Percentiles rank a stretch among this genome's conserved stretches.
Evolutionary conservation across 257 asterid genomes (phyloP).

Genomic region (Solanum microdontum): DNA sequence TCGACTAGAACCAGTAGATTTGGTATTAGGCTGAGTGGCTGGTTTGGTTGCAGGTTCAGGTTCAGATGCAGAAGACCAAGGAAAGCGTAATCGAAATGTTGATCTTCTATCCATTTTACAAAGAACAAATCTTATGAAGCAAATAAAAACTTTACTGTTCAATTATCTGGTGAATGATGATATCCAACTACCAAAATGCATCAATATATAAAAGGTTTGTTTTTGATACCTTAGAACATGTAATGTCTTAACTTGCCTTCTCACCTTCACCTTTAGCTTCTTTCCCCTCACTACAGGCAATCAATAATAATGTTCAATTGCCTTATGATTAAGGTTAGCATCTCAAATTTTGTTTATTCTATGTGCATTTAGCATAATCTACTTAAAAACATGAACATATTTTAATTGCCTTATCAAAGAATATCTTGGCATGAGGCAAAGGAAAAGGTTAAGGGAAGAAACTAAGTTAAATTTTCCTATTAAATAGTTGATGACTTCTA

Average conservation of each 20-base stretch:
- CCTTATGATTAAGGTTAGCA: not conserved
- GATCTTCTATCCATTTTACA: constrained; percentile 41
- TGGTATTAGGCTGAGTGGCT: constrained; percentile 1
- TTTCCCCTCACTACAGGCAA: not conserved
- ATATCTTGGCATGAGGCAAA: not conserved
- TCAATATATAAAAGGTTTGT: constrained; percentile 2
- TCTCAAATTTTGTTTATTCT: not conserved
- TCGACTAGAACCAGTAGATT: not conserved
- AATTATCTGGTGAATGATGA: not conserved
- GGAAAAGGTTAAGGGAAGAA: not conserved
- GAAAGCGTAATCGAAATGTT: constrained; percentile 33
- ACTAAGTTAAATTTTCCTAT: not conserved
- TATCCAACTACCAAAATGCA: not conserved
- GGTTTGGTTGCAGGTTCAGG: constrained; percentile 17
- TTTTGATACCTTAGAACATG: constrained; percentile 16
- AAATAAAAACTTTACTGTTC: not conserved
- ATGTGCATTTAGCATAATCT: not conserved
- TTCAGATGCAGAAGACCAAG: constrained; percentile 18
- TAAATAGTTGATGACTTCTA: not conserved
- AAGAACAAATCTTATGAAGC: not conserved
- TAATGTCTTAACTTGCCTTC: not conserved
- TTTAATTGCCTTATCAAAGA: not conserved
- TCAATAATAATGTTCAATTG: not conserved
- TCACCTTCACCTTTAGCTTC: not conserved
- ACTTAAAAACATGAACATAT: not conserved